Evolutionary conservation across 768 basidiomycete species (phyloP).

Genomic region (Floccularia luteovirens): DNA sequence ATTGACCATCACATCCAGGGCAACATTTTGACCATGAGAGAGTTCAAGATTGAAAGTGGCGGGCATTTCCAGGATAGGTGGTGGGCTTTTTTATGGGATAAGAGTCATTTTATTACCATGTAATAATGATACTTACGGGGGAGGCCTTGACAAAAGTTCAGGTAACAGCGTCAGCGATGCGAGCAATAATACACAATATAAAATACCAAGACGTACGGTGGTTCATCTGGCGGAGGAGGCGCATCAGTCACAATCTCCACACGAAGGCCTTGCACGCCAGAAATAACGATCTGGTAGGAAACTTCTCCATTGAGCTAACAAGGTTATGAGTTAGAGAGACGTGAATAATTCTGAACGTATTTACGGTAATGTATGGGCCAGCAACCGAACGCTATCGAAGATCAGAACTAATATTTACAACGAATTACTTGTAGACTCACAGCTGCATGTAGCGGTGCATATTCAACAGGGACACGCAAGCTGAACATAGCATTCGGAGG

Average conservation of each 20-base stretch:
- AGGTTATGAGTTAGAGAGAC: slow-evolving; percentile 8
- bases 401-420: slow-evolving; percentile 12
- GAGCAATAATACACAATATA: slow-evolving; percentile 11
- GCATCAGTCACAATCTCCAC: slow-evolving; percentile 84
- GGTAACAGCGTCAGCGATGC: background rate
- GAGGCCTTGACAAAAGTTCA: slow-evolving; percentile 24
- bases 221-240: slow-evolving; percentile 79
- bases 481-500: slow-evolving; percentile 72
- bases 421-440: slow-evolving; percentile 33
- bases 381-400: slow-evolving; percentile 61
- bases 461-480: slow-evolving; percentile 82
- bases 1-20: slow-evolving; percentile 69
- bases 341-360: slow-evolving; percentile 13
- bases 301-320: slow-evolving; percentile 73
- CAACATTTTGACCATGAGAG: slow-evolving; percentile 69
- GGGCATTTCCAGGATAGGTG: slow-evolving; percentile 82
- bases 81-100: slow-evolving; percentile 25
- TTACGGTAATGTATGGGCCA: slow-evolving; percentile 78
- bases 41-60: slow-evolving; percentile 81
- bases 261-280: slow-evolving; percentile 73
- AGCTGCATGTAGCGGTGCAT: slow-evolving; percentile 76
- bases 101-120: slow-evolving; percentile 5
- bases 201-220: slow-evolving; percentile 50
- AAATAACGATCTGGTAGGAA: slow-evolving; percentile 83
- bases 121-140: slow-evolving; percentile 28